Evolutionary conservation across 192 early-diverging fungal genomes (phyloP).

Genomic region (Spizellomyces sp.): DNA sequence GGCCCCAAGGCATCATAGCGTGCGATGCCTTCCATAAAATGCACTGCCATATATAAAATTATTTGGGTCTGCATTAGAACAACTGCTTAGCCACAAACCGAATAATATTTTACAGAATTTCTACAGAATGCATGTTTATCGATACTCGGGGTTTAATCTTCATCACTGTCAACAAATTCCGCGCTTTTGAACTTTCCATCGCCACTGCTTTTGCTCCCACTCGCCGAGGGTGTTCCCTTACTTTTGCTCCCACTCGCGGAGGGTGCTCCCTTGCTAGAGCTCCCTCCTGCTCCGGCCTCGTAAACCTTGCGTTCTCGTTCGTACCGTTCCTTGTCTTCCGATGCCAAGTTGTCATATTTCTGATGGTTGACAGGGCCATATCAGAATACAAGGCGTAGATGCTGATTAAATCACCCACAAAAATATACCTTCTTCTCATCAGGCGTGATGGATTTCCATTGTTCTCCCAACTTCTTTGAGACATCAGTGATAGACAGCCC

Average conservation of each 20-base stretch:
- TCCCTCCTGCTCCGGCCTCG: constrained; percentile 9
- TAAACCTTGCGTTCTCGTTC: constrained; percentile 42
- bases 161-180: constrained; percentile 38
- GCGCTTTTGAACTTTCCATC: constrained; percentile 17
- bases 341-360: constrained; percentile 47
- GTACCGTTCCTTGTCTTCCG: constrained; percentile 46
- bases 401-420: background rate
- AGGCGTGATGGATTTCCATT: constrained; percentile 65
- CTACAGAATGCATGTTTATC: background rate
- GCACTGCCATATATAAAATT: background rate
- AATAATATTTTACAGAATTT: background rate
- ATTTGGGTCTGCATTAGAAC: background rate
- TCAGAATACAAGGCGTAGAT: background rate
- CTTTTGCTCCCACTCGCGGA: background rate
- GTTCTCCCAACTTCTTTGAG: constrained; percentile 71
- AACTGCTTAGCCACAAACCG: no score
- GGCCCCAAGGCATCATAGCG: background rate
- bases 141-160: constrained; percentile 2
- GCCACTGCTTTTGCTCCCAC: no score
- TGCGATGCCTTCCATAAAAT: background rate
- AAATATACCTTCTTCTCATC: constrained; percentile 55
- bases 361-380: constrained; percentile 10
- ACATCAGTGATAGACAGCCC: constrained; percentile 52
- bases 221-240: constrained; percentile 5
- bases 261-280: background rate